Conservation (phyloP, 768 basidiomycete species). For the Tricholoma sp. region DNA sequence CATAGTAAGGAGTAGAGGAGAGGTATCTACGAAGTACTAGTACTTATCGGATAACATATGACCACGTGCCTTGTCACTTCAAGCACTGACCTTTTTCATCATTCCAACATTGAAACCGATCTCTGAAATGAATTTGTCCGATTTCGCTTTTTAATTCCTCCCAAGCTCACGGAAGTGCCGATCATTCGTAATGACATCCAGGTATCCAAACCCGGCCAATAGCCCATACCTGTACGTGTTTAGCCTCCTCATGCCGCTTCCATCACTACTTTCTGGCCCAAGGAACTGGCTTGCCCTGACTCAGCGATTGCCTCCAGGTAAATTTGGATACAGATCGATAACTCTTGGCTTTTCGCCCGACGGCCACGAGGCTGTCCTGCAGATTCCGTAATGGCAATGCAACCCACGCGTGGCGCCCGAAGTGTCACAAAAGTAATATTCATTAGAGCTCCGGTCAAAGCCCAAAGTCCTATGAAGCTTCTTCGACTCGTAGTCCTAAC, state of each 20-base stretch:
- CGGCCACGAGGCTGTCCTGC: slow-evolving; percentile 30
- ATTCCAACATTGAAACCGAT: slow-evolving; percentile 4
- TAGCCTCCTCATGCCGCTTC: slow-evolving; percentile 10
- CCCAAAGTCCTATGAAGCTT: slow-evolving; percentile 26
- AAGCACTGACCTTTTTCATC: no score
- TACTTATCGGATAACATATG: no score
- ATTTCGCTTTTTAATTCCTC: slow-evolving; percentile 19
- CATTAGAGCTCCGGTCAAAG: slow-evolving; percentile 20
- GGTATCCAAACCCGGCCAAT: slow-evolving; percentile 14
- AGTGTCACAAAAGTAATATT: slow-evolving; percentile 16
- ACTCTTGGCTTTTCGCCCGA: slow-evolving; percentile 17
- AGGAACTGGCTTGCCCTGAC: neutral
- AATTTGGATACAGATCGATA: slow-evolving; percentile 16
- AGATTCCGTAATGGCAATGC: slow-evolving; percentile 34
- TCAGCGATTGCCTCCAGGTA: slow-evolving; percentile 6
- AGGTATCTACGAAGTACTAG: no score
- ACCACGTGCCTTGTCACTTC: no score
- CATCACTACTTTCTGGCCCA: neutral
- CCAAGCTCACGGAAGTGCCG: slow-evolving; percentile 19
- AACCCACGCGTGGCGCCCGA: slow-evolving; percentile 28
- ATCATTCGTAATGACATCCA: slow-evolving; percentile 16
- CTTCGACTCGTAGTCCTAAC: slow-evolving; percentile 21
- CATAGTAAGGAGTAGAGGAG: neutral
- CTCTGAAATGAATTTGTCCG: neutral
- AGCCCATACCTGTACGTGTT: slow-evolving; percentile 14